Base-by-base conservation (phyloP, 192 early-diverging fungal species). In the Coemansia sp. region DNA sequence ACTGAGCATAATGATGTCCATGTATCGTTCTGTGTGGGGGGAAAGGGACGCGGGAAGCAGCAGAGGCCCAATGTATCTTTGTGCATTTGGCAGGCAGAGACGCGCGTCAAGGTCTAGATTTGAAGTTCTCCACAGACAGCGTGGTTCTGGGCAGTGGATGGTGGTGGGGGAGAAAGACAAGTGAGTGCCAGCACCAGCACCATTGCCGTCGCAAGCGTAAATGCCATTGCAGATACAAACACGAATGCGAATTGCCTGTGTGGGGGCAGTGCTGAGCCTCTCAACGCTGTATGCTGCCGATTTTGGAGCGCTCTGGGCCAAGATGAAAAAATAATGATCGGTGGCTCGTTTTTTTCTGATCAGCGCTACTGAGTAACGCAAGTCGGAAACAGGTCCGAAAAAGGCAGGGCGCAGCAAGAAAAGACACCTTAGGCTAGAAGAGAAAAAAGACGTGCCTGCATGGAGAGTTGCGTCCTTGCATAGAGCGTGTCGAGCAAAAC, bases 371-470 rank as follows among this genome's bases (percentile, higher is more conserved):
- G 42, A 38, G 7, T 38, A 38, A 38, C 36, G 11, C 42, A 16
- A 45, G 42, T 45, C 42, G 12, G 42, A 45, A 55, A 55, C 29
- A 16, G 8, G 52, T 38, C 56, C 18, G 11, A 59, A 36, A 59
- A 38, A 33, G 20, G 42, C 42, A 45, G 20, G 14, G 16, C 1
- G 38, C 36, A 34, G n/a, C 18, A 8, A 42, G 38, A 30, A 34
- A 60, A 36, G 18, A 18, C 14, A 18, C 0, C 36, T 4, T 20
- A 25, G 29, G 25, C 4, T 12, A 54, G 51, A 54, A 22, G 11
- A 10, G 11, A 45, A 45, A 45, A 45, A 45, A 45, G 42, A 45
- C 42, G 55, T 56, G 55, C 55, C 55, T 56, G 55, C 55, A 56
- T 56, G 55, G 55, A 56, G 42, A 45, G 12, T 45, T 16, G 14